phyloP scores from a whole-genome alignment of 371 early-diverging fungal species.

The Lichtheimia corymbifera region DNA sequence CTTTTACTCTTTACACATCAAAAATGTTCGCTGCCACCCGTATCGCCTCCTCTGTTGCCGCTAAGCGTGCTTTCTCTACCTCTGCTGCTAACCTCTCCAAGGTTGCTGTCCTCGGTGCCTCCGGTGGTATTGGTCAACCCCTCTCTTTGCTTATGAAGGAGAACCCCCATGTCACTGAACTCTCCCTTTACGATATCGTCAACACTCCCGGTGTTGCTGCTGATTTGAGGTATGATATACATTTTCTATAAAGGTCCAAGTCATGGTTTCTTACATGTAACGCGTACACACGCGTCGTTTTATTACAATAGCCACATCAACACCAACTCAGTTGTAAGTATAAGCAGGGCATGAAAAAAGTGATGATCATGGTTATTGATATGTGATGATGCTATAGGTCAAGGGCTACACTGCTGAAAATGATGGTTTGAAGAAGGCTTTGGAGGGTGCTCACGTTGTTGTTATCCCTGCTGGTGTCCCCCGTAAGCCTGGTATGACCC shows the following conservation, averaged over 20 bases:
- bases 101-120: slow-evolving; percentile 87
- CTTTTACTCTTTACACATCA: slow-evolving; percentile 15
- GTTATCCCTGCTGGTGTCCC: slow-evolving; percentile 96
- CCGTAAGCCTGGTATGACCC: slow-evolving; percentile 99
- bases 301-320: slow-evolving; percentile 80
- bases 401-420: slow-evolving; percentile 88
- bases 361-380: slow-evolving; percentile 3
- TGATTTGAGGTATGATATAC: slow-evolving; percentile 64
- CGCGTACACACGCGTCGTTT: slow-evolving; percentile 3
- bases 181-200: slow-evolving; percentile 94
- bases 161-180: slow-evolving; percentile 79
- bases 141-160: slow-evolving; percentile 88
- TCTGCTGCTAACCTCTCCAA: slow-evolving; percentile 68
- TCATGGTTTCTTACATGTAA: background rate
- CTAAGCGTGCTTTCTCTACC: slow-evolving; percentile 70
- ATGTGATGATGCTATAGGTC: slow-evolving; percentile 46
- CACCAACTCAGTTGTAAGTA: slow-evolving; percentile 77
- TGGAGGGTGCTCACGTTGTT: slow-evolving; percentile 88
- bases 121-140: slow-evolving; percentile 94
- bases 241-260: background rate
- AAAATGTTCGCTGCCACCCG: slow-evolving; percentile 55
- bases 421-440: slow-evolving; percentile 83
- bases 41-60: slow-evolving; percentile 49
- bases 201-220: slow-evolving; percentile 98
- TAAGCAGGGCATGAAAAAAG: background rate